These are phyloP conservation scores for Tricholoma flavovirens DNA, from an alignment of 768 basidiomycete species.

Conservation along the genomic window DNA sequence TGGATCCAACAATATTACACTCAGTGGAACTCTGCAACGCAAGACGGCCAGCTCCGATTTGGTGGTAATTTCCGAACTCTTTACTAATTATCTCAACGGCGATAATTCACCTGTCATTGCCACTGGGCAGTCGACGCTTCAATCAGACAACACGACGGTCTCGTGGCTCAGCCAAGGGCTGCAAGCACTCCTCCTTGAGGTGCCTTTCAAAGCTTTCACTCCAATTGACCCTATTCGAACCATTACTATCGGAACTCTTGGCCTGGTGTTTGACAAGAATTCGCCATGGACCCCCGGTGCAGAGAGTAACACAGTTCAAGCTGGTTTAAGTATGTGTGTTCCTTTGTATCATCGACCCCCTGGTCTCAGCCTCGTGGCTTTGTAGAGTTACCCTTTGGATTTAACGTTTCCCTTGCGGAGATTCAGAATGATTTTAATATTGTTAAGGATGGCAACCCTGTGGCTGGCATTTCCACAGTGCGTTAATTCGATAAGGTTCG, in stretches of 20 bases:
- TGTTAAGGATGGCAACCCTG: conserved; percentile 41
- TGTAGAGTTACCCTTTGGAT: conserved; percentile 67
- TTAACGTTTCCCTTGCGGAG: conserved; percentile 48
- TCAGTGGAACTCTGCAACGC: conserved; percentile 50
- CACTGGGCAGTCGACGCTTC: conserved; percentile 51
- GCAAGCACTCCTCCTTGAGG: conserved; percentile 47
- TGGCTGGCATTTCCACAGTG: conserved; percentile 60
- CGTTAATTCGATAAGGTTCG: background rate
- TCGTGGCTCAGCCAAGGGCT: conserved; percentile 66
- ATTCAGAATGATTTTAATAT: conserved; percentile 67
- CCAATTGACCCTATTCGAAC: conserved; percentile 58
- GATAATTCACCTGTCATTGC: conserved; percentile 54
- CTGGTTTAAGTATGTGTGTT: conserved; percentile 41
- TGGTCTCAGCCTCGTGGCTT: background rate
- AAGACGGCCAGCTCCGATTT: conserved; percentile 45
- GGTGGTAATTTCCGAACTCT: conserved; percentile 50
- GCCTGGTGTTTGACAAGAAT: conserved; percentile 47
- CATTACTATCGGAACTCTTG: conserved; percentile 59
- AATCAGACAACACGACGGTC: conserved; percentile 48
- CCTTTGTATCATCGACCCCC: background rate
- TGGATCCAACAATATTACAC: conserved; percentile 52
- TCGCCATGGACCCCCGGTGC: conserved; percentile 55
- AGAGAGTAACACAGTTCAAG: conserved; percentile 54
- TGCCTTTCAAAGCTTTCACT: conserved; percentile 49
- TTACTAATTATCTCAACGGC: conserved; percentile 69